These are phyloP conservation scores for Yamadazyma mexicana DNA, from an alignment of 1,139 yeast genomes.

Conservation along the genomic window DNA sequence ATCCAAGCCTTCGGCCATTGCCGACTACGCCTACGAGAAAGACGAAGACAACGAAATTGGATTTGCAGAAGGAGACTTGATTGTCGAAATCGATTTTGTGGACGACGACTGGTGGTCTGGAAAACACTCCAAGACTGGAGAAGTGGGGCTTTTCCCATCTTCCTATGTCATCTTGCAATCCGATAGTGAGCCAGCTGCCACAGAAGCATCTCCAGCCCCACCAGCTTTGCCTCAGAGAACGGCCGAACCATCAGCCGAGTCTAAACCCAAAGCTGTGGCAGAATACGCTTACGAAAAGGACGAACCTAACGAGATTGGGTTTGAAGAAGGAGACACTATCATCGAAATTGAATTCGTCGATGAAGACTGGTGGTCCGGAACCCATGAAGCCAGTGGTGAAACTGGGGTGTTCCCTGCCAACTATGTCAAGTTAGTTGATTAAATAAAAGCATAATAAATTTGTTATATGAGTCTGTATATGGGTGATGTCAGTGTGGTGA, in stretches of 20 bases:
- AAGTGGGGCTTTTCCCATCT: constrained; percentile 71
- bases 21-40: constrained; percentile 66
- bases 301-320: constrained; percentile 86
- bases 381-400: constrained; percentile 61
- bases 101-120: constrained; percentile 90
- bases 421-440: constrained; percentile 56
- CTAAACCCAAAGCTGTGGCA: constrained; percentile 62
- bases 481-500: too few species aligned
- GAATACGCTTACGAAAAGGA: constrained; percentile 85
- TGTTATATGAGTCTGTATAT: too few species aligned
- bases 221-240: constrained; percentile 20
- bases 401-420: constrained; percentile 89
- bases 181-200: constrained; percentile 3
- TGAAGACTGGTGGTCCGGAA: constrained; percentile 97
- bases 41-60: constrained; percentile 77
- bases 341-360: constrained; percentile 84
- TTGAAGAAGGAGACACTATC: constrained; percentile 79
- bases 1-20: constrained; percentile 49
- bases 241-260: constrained; percentile 22
- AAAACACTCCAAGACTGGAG: constrained; percentile 56
- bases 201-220: constrained; percentile 11
- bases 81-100: constrained; percentile 64
- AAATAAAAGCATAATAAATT: constrained; percentile 7
- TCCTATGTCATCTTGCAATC: constrained; percentile 56
- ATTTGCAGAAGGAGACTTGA: constrained; percentile 63